These are phyloP conservation scores for Sordariomycetes sp. DNA, from an alignment of 2,329 filamentous ascomycete species.

Conservation along the genomic window DNA sequence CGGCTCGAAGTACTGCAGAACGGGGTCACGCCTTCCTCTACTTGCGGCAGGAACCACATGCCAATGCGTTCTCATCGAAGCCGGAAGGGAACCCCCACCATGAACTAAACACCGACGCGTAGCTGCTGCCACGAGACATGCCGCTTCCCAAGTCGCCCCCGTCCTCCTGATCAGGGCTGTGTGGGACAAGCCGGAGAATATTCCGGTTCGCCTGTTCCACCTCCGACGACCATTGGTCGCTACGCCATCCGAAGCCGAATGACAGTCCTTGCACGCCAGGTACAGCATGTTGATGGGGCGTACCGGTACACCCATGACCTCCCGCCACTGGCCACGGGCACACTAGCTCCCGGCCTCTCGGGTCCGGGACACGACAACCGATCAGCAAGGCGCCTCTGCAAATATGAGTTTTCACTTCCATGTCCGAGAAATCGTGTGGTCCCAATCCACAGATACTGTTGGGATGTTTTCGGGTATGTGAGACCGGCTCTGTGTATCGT, in stretches of 20 bases:
- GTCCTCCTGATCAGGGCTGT: neutral
- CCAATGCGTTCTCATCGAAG: neutral
- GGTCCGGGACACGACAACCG: neutral
- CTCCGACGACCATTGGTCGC: neutral
- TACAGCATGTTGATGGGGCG: neutral
- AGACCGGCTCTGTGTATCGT: neutral
- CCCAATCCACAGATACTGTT: neutral
- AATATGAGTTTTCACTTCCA: neutral
- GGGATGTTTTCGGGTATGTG: neutral
- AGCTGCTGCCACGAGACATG: neutral
- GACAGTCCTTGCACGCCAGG: neutral
- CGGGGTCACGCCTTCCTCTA: neutral
- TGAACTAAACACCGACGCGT: neutral
- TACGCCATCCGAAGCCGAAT: neutral
- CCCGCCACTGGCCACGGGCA: neutral
- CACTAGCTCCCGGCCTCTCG: neutral
- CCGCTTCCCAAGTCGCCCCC: neutral
- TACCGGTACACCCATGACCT: neutral
- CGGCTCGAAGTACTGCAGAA: neutral
- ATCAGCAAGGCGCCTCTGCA: neutral
- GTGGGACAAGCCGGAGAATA: neutral
- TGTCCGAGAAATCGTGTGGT: neutral
- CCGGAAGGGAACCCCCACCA: neutral
- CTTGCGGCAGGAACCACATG: neutral
- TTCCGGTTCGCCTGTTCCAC: neutral